Conservation (phyloP, 129 eudicot genomes). For the Centrapalus pauciflorus region DNA sequence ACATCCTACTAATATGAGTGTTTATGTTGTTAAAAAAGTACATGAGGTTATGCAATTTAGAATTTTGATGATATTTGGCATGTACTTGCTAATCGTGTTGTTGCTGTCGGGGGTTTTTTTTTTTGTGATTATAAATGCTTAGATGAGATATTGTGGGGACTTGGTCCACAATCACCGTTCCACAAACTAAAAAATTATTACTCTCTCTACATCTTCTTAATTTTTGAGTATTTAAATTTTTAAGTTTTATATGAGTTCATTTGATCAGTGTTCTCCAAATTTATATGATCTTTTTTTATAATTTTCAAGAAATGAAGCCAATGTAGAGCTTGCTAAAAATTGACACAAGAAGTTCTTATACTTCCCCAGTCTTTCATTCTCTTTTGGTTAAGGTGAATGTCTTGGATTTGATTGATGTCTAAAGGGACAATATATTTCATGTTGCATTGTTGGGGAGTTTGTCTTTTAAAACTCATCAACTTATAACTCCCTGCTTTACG, state of each 20-base stretch:
- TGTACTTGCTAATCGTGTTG: not conserved
- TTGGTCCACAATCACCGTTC: not conserved
- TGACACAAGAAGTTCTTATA: conserved; percentile 1
- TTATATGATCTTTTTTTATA: not conserved
- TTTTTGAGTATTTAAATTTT: not conserved
- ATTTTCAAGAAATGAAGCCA: not conserved
- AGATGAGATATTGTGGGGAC: not conserved
- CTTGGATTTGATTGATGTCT: not conserved
- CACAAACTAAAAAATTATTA: not conserved
- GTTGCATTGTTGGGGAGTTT: not conserved
- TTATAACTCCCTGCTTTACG: not conserved
- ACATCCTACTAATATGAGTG: no score
- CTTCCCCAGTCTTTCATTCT: not conserved
- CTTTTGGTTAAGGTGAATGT: not conserved
- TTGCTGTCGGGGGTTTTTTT: no score
- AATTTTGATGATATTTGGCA: not conserved
- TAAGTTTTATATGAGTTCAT: not conserved
- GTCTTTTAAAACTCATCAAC: not conserved
- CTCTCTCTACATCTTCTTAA: not conserved
- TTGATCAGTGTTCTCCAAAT: not conserved
- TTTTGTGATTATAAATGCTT: no score
- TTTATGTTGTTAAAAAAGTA: not conserved
- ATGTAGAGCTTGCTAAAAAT: not conserved
- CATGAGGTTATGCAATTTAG: conserved; percentile 1
- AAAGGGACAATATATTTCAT: not conserved